phyloP scores from a whole-genome alignment of 73 alveolate genomes.

The Paramecium biaurelia region DNA sequence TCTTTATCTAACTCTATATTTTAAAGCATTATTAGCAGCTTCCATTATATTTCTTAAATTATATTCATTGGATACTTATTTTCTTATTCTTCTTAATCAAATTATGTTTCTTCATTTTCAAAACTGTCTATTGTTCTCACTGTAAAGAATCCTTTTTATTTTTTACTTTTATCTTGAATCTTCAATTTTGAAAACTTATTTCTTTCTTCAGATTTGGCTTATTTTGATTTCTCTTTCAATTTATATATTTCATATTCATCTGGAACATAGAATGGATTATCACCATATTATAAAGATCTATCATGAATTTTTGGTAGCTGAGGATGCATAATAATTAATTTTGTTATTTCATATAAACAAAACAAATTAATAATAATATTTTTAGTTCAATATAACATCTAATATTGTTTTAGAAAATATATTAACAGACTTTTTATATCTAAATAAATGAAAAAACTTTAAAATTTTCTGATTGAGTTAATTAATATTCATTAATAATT shows the following conservation, averaged over 20 bases:
- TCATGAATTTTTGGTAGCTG: conserved; percentile 31
- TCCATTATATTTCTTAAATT: conserved; percentile 51
- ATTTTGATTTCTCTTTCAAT: conserved; percentile 57
- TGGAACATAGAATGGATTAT: conserved; percentile 63
- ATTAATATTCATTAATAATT: neutral
- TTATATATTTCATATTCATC: conserved; percentile 60
- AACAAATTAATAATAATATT: neutral
- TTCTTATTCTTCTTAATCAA: conserved; percentile 6
- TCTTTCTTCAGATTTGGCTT: conserved; percentile 14
- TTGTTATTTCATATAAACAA: neutral
- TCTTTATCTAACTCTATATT: conserved; percentile 50
- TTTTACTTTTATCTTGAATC: conserved; percentile 43
- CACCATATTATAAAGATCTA: neutral
- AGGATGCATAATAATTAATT: neutral
- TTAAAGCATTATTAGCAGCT: conserved; percentile 49
- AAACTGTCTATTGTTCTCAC: conserved; percentile 17
- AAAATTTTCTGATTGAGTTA: neutral
- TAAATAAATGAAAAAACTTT: neutral
- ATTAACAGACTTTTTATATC: neutral
- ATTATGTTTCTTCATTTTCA: conserved; percentile 17
- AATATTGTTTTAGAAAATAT: neutral
- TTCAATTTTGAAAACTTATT: neutral
- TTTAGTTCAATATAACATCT: no score
- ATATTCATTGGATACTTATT: neutral
- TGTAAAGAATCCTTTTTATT: conserved; percentile 40